A percentile compares a stretch with the other conserved stretches of the same genome.
Conservation (phyloP, 306 rosid species). For the Corylus americana region DNA sequence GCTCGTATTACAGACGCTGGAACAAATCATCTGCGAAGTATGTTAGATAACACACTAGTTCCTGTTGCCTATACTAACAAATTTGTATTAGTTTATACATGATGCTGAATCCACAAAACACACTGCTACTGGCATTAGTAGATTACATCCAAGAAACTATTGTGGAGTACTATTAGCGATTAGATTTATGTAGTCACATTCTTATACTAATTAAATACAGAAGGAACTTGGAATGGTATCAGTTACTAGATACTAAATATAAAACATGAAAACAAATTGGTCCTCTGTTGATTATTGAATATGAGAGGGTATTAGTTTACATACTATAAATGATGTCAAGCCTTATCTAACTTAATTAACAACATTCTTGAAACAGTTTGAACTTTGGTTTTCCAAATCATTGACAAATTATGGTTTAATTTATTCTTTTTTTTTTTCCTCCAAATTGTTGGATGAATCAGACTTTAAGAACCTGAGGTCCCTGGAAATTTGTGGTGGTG, state of each 20-base stretch:
- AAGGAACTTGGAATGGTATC: background rate
- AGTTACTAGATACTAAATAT: background rate
- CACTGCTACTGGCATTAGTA: background rate
- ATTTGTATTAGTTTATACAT: background rate
- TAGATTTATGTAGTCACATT: background rate
- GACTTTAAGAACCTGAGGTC: slow-evolving; percentile 87
- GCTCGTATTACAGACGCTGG: slow-evolving; percentile 89
- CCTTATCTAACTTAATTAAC: background rate
- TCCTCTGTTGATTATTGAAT: background rate
- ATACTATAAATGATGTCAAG: background rate
- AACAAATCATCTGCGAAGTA: slow-evolving; percentile 74
- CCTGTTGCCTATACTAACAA: background rate
- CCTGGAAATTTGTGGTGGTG: slow-evolving; percentile 93
- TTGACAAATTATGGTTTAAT: background rate
- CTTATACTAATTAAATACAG: background rate
- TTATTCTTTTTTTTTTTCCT: slow-evolving; percentile 9
- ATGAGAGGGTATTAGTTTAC: background rate
- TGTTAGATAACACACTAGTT: slow-evolving; percentile 24
- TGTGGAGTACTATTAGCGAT: background rate
- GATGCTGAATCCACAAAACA: background rate
- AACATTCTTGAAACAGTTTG: slow-evolving; percentile 8
- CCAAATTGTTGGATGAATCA: slow-evolving; percentile 32
- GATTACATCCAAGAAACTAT: background rate
- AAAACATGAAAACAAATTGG: background rate
- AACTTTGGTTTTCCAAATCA: background rate